phyloP scores from a whole-genome alignment of 208 protist species.

The Porcisia deanei region DNA sequence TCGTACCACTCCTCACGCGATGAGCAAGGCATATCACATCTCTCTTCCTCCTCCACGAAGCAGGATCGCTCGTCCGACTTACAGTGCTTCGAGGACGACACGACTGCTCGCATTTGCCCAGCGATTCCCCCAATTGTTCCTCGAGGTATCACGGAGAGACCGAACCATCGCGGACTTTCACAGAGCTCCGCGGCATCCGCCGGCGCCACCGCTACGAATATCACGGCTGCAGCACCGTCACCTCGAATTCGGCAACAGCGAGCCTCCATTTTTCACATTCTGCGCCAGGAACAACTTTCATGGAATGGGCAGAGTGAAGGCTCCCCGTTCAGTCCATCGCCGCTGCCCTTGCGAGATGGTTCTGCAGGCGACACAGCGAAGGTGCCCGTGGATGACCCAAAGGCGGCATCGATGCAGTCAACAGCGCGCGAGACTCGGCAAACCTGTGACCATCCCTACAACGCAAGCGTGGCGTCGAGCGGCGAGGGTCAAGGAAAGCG shows the following conservation, averaged over 20 bases:
- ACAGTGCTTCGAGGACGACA: slow-evolving; percentile 20
- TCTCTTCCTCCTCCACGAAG: not conserved
- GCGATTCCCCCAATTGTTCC: not conserved
- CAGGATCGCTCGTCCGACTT: not conserved
- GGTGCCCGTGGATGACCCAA: not conserved
- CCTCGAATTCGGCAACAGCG: slow-evolving; percentile 15
- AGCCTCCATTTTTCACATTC: slow-evolving; percentile 25
- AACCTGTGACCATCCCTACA: not conserved
- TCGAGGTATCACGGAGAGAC: not conserved
- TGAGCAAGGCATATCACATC: not conserved
- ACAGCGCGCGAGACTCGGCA: not conserved
- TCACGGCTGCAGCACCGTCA: slow-evolving; percentile 4
- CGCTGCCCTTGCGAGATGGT: not conserved
- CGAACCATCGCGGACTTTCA: not conserved
- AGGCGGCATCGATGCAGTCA: not conserved
- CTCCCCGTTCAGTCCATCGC: slow-evolving; percentile 10
- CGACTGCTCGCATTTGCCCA: not conserved
- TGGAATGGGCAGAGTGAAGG: not conserved
- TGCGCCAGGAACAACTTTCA: slow-evolving; percentile 6
- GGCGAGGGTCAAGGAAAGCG: not conserved
- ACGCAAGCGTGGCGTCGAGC: not conserved
- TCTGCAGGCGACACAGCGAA: not conserved
- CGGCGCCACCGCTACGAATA: not conserved
- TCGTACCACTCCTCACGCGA: not conserved
- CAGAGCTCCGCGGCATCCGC: slow-evolving; percentile 1